phyloP scores from a whole-genome alignment of 2,329 filamentous ascomycete genomes.

The Hypoxylon sp. region DNA sequence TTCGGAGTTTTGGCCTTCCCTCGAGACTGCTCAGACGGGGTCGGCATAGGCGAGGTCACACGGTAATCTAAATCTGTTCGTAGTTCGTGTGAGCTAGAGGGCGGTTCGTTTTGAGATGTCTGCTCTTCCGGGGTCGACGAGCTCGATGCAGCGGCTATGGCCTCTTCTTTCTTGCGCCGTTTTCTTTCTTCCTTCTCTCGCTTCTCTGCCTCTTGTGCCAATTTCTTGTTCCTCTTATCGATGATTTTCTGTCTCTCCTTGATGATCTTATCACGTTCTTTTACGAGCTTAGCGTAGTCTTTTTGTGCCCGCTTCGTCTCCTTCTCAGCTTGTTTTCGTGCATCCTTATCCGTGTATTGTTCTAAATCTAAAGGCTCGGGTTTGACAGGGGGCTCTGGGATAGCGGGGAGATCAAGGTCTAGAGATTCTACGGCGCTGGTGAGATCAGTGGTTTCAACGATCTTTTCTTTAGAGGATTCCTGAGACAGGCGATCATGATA shows the following conservation, averaged over 20 bases:
- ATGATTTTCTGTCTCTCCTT: conserved; percentile 73
- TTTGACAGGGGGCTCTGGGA: conserved; percentile 67
- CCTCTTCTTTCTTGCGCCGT: conserved; percentile 45
- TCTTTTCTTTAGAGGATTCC: conserved; percentile 23
- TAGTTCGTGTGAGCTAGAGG: conserved; percentile 46
- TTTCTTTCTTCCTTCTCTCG: conserved; percentile 60
- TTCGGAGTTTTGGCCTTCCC: conserved; percentile 43
- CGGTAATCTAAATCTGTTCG: conserved; percentile 24
- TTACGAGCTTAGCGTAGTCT: conserved; percentile 75
- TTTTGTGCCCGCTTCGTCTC: conserved; percentile 75
- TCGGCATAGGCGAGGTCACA: conserved; percentile 20
- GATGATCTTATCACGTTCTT: conserved; percentile 75
- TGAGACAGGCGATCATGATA: conserved; percentile 9
- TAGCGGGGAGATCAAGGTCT: conserved; percentile 57
- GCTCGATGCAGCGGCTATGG: conserved; percentile 11
- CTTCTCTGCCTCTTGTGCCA: conserved; percentile 59
- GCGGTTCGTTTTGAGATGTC: conserved; percentile 29
- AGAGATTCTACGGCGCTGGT: conserved; percentile 41
- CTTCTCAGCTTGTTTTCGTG: conserved; percentile 77
- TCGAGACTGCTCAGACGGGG: conserved; percentile 2
- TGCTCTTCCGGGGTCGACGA: conserved; percentile 31
- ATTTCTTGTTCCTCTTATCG: conserved; percentile 66
- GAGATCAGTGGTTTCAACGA: conserved; percentile 25
- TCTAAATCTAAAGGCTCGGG: conserved; percentile 70
- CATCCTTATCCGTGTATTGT: conserved; percentile 73